These are phyloP conservation scores for Cicer judaicum DNA, from an alignment of 306 rosid species.

Conservation along the genomic window DNA sequence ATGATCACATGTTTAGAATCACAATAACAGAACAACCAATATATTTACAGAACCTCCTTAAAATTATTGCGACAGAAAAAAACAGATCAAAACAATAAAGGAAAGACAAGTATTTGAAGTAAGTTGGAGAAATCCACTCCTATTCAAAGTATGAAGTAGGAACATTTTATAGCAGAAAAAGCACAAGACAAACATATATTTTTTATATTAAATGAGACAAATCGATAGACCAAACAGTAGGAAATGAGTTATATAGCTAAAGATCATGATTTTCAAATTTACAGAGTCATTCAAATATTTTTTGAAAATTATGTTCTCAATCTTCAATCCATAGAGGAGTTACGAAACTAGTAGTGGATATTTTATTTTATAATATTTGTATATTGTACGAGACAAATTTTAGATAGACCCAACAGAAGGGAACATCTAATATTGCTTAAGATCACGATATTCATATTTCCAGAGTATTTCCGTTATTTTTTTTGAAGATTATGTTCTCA, in stretches of 20 bases:
- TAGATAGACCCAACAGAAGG: constrained; percentile 25
- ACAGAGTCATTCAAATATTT: background rate
- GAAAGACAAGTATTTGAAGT: constrained; percentile 23
- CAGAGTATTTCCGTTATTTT: background rate
- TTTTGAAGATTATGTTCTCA: constrained; percentile 34
- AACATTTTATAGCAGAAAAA: constrained; percentile 23
- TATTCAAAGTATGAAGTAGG: constrained; percentile 5
- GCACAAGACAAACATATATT: constrained; percentile 4
- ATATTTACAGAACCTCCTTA: constrained; percentile 10
- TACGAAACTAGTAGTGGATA: background rate
- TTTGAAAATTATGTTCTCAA: constrained; percentile 33
- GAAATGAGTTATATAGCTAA: constrained; percentile 18
- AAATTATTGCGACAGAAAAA: constrained; percentile 16
- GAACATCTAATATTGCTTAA: constrained; percentile 15
- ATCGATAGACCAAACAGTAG: constrained; percentile 26
- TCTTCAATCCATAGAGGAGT: constrained; percentile 23
- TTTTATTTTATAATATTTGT: background rate
- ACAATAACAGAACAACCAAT: constrained; percentile 18
- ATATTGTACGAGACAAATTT: background rate
- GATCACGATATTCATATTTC: constrained; percentile 33
- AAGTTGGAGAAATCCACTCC: constrained; percentile 18
- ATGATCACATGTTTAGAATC: constrained; percentile 37
- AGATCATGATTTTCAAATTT: constrained; percentile 35
- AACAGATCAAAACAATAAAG: constrained; percentile 27
- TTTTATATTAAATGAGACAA: background rate